Evolutionary conservation across 441 rosid genomes (phyloP).

Genomic region (Syzygium syzygioides): DNA sequence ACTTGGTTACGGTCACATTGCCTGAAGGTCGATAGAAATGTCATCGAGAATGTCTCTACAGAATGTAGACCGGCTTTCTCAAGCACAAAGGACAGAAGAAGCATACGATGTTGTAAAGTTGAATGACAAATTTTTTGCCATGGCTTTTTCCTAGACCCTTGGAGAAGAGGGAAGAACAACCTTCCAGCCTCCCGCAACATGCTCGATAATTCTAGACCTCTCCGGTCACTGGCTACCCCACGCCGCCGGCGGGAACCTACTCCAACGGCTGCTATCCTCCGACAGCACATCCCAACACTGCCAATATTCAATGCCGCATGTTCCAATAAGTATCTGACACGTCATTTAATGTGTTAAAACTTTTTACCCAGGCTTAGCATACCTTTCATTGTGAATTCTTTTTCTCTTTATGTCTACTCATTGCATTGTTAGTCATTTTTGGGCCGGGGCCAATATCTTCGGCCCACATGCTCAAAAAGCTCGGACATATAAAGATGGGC

Average conservation of each 20-base stretch:
- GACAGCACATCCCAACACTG: not conserved
- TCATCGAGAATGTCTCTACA: not conserved
- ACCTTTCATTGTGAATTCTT: not conserved
- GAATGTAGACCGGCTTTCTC: too few relatives aligned
- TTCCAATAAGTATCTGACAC: not conserved
- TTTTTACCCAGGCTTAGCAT: too few relatives aligned
- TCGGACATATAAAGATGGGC: not conserved
- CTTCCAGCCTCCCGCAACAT: too few relatives aligned
- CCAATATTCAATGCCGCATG: not conserved
- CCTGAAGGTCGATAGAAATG: not conserved
- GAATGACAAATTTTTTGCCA: not conserved
- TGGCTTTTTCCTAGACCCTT: not conserved
- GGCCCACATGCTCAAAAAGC: not conserved
- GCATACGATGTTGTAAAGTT: too few relatives aligned
- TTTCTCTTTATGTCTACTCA: not conserved
- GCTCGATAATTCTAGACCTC: constrained; percentile 7
- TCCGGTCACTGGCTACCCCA: constrained; percentile 30
- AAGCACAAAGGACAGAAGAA: too few relatives aligned
- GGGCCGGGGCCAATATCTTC: not conserved
- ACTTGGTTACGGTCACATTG: not conserved
- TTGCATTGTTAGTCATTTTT: not conserved
- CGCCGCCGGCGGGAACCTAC: constrained; percentile 4
- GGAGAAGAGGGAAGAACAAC: not conserved
- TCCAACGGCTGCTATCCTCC: constrained; percentile 12
- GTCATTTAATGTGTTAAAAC: not conserved